phyloP scores from a whole-genome alignment of 1,284 basidiomycete species.

The Boletus mariae region DNA sequence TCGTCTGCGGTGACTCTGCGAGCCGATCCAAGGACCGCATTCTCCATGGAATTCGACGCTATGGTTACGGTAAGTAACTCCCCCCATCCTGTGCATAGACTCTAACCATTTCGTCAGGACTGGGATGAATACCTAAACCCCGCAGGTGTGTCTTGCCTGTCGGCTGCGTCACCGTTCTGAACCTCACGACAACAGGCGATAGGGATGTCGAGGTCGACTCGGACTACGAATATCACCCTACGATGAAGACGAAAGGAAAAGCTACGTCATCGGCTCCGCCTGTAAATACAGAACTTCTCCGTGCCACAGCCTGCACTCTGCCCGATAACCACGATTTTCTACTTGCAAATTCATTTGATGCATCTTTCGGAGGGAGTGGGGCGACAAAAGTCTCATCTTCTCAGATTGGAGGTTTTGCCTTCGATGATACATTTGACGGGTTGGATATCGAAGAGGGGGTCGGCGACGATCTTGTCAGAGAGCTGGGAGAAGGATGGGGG shows the following conservation, averaged over 20 bases:
- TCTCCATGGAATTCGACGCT: conserved; percentile 63
- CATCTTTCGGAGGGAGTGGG: conserved; percentile 45
- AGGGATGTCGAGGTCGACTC: conserved; percentile 29
- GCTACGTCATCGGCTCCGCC: conserved; percentile 21
- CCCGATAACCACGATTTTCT: conserved; percentile 67
- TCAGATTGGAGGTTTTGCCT: conserved; percentile 47
- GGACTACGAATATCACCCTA: conserved; percentile 51
- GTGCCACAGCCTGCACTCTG: conserved; percentile 58
- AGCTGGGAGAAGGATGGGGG: conserved; percentile 70
- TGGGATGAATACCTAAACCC: conserved; percentile 62
- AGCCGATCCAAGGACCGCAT: conserved; percentile 49
- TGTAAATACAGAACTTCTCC: conserved; percentile 39
- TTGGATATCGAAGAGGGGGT: conserved; percentile 56
- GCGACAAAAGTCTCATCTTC: conserved; percentile 52
- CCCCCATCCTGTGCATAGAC: not conserved
- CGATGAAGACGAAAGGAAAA: conserved; percentile 36
- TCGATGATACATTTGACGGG: conserved; percentile 55
- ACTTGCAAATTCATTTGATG: conserved; percentile 60
- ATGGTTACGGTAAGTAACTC: conserved; percentile 55
- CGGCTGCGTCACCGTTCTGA: not conserved
- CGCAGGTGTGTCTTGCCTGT: conserved; percentile 22
- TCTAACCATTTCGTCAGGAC: conserved; percentile 39
- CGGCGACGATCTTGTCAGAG: conserved; percentile 66
- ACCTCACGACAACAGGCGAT: conserved; percentile 7
- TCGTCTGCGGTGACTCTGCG: conserved; percentile 57